phyloP scores from a whole-genome alignment of 768 basidiomycete species.

The Phlebiopsis gigantea region DNA sequence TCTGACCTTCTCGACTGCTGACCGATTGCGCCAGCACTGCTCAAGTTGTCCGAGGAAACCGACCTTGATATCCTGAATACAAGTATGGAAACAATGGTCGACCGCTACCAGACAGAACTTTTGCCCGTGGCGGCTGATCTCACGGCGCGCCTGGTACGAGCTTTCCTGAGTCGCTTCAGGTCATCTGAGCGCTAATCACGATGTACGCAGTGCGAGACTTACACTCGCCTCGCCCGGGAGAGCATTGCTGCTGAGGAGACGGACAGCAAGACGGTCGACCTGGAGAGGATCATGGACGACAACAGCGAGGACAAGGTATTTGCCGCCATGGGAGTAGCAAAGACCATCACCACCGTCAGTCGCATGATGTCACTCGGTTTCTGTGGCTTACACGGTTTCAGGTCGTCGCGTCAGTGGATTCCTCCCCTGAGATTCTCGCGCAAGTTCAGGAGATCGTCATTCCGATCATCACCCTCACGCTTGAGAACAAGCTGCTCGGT shows the following conservation, averaged over 20 bases:
- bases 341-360: slow-evolving; percentile 76
- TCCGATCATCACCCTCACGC: slow-evolving; percentile 70
- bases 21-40: slow-evolving; percentile 48
- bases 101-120: slow-evolving; percentile 78
- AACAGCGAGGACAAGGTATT: slow-evolving; percentile 84
- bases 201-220: slow-evolving; percentile 64
- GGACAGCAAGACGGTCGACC: slow-evolving; percentile 42
- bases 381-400: slow-evolving; percentile 25
- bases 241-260: slow-evolving; percentile 44
- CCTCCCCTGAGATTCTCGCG: slow-evolving; percentile 64
- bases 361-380: background rate
- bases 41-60: slow-evolving; percentile 87
- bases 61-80: slow-evolving; percentile 81
- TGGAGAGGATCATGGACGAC: slow-evolving; percentile 50
- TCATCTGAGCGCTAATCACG: background rate
- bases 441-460: slow-evolving; percentile 81
- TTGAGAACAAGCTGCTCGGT: slow-evolving; percentile 78
- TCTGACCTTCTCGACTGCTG: background rate
- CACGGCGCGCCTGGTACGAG: slow-evolving; percentile 65
- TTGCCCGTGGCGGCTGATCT: slow-evolving; percentile 82
- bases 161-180: background rate
- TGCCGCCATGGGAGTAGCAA: slow-evolving; percentile 81
- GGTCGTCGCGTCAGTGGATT: slow-evolving; percentile 73
- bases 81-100: slow-evolving; percentile 84
- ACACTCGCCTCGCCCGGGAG: slow-evolving; percentile 73